Evolutionary conservation across 495 filamentous ascomycete genomes (phyloP).

Genomic region (Penicillium canariense): DNA sequence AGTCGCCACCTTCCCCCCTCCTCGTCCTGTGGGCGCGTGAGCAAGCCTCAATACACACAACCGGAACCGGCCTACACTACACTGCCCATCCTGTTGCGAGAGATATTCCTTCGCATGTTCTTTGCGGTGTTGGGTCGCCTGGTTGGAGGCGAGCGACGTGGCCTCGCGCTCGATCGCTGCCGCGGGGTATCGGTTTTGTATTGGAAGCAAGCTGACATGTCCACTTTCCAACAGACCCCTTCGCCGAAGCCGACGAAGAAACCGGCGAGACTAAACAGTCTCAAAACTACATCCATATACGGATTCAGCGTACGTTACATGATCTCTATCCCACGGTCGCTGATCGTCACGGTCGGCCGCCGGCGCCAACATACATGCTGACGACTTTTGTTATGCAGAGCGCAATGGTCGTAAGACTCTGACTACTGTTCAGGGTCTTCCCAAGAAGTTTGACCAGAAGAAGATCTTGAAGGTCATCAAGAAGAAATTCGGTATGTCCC

Average conservation of each 20-base stretch:
- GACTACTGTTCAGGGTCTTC: slow-evolving; percentile 97
- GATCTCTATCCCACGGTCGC: slow-evolving; percentile 12
- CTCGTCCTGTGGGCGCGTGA: slow-evolving; percentile 13
- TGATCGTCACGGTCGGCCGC: slow-evolving; percentile 3
- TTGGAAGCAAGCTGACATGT: slow-evolving; percentile 38
- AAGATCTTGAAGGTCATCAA: slow-evolving; percentile 99
- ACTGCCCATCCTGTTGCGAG: not conserved
- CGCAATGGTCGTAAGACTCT: slow-evolving; percentile 99
- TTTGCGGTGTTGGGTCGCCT: not conserved
- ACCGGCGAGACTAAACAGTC: slow-evolving; percentile 88
- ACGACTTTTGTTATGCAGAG: slow-evolving; percentile 55
- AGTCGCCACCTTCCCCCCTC: slow-evolving; percentile 43
- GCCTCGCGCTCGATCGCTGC: slow-evolving; percentile 11
- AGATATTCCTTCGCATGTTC: not conserved
- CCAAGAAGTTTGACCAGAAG: slow-evolving; percentile 98
- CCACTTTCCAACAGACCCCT: slow-evolving; percentile 73
- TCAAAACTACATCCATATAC: slow-evolving; percentile 99
- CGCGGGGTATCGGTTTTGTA: slow-evolving; percentile 40
- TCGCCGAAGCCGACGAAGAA: slow-evolving; percentile 99
- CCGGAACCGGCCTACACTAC: not conserved
- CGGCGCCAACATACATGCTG: slow-evolving; percentile 22
- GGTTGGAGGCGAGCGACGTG: not conserved
- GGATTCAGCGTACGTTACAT: slow-evolving; percentile 88
- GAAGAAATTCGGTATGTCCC: slow-evolving; percentile 90
- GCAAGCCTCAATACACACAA: slow-evolving; percentile 4